Percentiles rank a stretch among this genome's conserved stretches.
Conservation (phyloP, 1,284 basidiomycete species). For the Anthracocystis walkeri region DNA sequence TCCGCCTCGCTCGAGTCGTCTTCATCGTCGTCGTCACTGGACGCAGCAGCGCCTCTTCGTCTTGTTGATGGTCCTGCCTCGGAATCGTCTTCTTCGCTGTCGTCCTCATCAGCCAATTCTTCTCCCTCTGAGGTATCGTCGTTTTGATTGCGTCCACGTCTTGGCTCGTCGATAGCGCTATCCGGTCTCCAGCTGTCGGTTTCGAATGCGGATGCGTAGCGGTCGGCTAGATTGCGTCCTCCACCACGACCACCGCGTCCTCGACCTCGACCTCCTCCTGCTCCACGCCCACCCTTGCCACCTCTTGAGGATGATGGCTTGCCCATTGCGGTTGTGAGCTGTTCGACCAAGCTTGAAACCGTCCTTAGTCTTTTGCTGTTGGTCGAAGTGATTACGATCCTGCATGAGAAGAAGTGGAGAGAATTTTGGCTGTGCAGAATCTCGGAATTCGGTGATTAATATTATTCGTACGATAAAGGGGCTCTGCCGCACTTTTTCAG, state of each 20-base stretch:
- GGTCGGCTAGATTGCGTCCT: slow-evolving; percentile 31
- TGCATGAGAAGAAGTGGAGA: slow-evolving; percentile 28
- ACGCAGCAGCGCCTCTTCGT: slow-evolving; percentile 10
- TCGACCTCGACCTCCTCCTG: slow-evolving; percentile 30
- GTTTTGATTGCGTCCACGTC: not conserved
- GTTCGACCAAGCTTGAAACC: not conserved
- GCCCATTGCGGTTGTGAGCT: slow-evolving; percentile 14
- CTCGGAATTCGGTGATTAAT: slow-evolving; percentile 8
- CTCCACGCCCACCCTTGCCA: slow-evolving; percentile 33
- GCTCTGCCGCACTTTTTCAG: not conserved
- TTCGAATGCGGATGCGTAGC: slow-evolving; percentile 41
- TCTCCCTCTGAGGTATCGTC: not conserved
- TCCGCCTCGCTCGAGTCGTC: slow-evolving; percentile 22
- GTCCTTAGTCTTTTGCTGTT: not conserved
- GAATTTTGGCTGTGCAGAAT: slow-evolving; percentile 17
- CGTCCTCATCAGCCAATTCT: slow-evolving; percentile 14
- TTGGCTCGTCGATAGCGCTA: slow-evolving; percentile 49
- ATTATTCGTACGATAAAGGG: not conserved
- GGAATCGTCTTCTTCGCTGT: slow-evolving; percentile 16
- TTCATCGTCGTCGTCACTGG: slow-evolving; percentile 10
- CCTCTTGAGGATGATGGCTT: slow-evolving; percentile 37
- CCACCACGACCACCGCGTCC: slow-evolving; percentile 43
- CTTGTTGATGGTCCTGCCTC: slow-evolving; percentile 19
- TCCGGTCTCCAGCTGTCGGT: slow-evolving; percentile 50
- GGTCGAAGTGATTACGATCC: not conserved